Conservation (phyloP, 257 asterid species). For the Solanum acaule region DNA sequence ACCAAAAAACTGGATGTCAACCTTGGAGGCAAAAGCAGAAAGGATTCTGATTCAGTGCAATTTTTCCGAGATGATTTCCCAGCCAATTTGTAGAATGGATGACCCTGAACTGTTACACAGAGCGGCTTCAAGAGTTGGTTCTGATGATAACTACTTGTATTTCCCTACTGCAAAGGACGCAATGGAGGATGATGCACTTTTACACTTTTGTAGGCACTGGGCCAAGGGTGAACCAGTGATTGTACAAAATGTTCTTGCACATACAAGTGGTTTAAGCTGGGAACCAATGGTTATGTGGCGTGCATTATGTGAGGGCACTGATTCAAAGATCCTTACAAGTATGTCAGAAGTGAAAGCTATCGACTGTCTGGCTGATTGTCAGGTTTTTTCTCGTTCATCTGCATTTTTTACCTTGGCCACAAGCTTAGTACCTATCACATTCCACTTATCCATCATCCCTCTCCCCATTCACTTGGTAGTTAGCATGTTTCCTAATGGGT, state of each 20-base stretch:
- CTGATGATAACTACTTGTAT: constrained; percentile 46
- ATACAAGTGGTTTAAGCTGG: constrained; percentile 81
- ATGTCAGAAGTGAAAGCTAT: constrained; percentile 69
- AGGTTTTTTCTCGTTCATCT: constrained; percentile 33
- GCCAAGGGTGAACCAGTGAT: constrained; percentile 82
- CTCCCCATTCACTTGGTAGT: neutral
- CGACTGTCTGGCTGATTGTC: constrained; percentile 83
- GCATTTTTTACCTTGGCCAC: neutral
- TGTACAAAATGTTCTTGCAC: constrained; percentile 62
- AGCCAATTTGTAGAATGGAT: constrained; percentile 4
- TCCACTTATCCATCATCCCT: neutral
- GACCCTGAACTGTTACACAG: constrained; percentile 20
- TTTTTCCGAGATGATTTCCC: neutral
- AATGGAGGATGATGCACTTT: constrained; percentile 37
- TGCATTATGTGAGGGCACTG: constrained; percentile 53
- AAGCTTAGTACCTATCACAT: neutral
- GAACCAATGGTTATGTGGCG: constrained; percentile 99
- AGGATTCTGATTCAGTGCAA: constrained; percentile 16
- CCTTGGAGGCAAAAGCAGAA: constrained; percentile 38
- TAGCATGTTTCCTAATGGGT: neutral
- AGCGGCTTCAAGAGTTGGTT: constrained; percentile 44
- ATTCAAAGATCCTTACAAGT: constrained; percentile 29
- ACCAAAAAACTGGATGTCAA: constrained; percentile 54
- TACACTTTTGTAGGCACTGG: constrained; percentile 75
- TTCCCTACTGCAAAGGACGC: constrained; percentile 43